These are phyloP conservation scores for Candida peoriensis DNA, from an alignment of 805 yeast species.

Conservation along the genomic window DNA sequence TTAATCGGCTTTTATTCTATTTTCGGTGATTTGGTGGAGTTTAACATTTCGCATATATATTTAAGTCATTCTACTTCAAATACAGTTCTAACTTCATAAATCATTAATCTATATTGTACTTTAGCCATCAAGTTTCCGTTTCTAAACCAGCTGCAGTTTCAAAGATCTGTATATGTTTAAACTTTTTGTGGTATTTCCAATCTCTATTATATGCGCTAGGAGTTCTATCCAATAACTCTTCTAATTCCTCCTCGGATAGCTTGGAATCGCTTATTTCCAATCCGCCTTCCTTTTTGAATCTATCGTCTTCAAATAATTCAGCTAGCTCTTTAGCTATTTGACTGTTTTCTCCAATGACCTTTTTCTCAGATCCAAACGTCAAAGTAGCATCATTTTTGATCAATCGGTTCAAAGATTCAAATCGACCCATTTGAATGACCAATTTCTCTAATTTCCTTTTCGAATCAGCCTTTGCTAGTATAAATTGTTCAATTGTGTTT, in stretches of 20 bases:
- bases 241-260: constrained; percentile 34
- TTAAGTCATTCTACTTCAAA: too few relatives aligned
- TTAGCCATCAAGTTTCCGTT: too few relatives aligned
- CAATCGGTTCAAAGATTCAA: constrained; percentile 37
- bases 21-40: too few relatives aligned
- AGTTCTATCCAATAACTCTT: constrained; percentile 46
- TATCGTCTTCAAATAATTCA: constrained; percentile 34
- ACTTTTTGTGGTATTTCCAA: constrained; percentile 17
- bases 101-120: too few relatives aligned
- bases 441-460: constrained; percentile 75
- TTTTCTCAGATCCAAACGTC: constrained; percentile 17
- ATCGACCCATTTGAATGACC: constrained; percentile 64
- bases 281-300: constrained; percentile 32
- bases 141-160: constrained; percentile 30
- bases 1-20: too few relatives aligned
- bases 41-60: too few relatives aligned
- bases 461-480: constrained; percentile 72
- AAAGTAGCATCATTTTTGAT: constrained; percentile 27
- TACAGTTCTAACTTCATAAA: too few relatives aligned
- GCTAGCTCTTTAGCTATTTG: constrained; percentile 36
- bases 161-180: constrained; percentile 33
- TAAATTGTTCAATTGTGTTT: constrained; percentile 78
- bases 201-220: constrained; percentile 34
- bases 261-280: constrained; percentile 17
- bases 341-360: constrained; percentile 21